Conservation (phyloP, 148 eudicot genomes). For the Persicaria maculosa region DNA sequence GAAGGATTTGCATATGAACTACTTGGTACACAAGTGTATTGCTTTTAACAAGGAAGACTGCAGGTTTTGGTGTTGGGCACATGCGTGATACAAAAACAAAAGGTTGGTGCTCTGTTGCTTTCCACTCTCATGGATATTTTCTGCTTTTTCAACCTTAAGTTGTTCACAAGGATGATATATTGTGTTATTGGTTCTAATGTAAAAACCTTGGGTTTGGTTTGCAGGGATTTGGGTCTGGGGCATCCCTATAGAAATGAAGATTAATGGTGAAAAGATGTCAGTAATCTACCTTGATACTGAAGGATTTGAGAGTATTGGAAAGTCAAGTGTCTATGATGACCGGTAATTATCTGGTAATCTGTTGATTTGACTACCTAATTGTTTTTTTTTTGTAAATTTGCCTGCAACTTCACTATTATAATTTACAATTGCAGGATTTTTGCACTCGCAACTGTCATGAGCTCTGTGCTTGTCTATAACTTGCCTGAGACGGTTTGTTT, state of each 20-base stretch:
- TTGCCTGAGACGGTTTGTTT: slow-evolving; percentile 95
- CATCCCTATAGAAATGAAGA: slow-evolving; percentile 62
- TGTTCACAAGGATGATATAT: background rate
- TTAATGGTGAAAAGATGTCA: slow-evolving; percentile 76
- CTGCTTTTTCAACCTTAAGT: background rate
- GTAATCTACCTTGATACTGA: slow-evolving; percentile 96
- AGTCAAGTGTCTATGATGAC: slow-evolving; percentile 96
- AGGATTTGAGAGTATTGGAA: slow-evolving; percentile 98
- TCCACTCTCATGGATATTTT: slow-evolving; percentile 3
- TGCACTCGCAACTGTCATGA: slow-evolving; percentile 91
- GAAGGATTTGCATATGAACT: slow-evolving; percentile 4
- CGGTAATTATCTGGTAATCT: slow-evolving; percentile 16
- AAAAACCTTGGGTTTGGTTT: slow-evolving; percentile 18
- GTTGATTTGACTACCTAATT: slow-evolving; percentile 14
- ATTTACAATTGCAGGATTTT: slow-evolving; percentile 65
- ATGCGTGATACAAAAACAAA: slow-evolving; percentile 98
- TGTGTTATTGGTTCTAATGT: background rate
- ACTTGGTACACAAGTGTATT: background rate
- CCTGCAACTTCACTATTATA: slow-evolving; percentile 7
- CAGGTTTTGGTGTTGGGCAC: slow-evolving; percentile 99
- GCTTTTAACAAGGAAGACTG: slow-evolving; percentile 11
- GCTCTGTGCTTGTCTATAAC: slow-evolving; percentile 91
- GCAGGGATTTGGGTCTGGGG: slow-evolving; percentile 99
- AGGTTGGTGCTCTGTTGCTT: slow-evolving; percentile 34
- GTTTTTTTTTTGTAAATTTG: slow-evolving; percentile 7